These are phyloP conservation scores for Salvia miltiorrhiza DNA, from an alignment of 257 asterid genomes.

Conservation along the genomic window DNA sequence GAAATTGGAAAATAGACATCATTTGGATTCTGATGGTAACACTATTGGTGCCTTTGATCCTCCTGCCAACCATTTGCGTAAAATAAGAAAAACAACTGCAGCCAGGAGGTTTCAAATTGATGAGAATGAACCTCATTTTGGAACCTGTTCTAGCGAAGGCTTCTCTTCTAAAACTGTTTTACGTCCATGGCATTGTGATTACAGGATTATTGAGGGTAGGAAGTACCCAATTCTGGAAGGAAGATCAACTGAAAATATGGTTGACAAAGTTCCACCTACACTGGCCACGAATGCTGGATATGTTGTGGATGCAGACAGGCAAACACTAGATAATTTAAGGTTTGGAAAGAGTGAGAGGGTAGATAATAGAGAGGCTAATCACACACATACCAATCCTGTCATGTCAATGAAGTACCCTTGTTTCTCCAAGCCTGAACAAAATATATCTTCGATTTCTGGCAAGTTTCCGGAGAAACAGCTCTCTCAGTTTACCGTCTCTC, in stretches of 20 bases:
- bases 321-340: constrained; percentile 27
- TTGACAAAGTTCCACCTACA: constrained; percentile 18
- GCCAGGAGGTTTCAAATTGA: constrained; percentile 30
- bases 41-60: constrained; percentile 30
- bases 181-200: constrained; percentile 21
- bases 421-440: constrained; percentile 25
- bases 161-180: constrained; percentile 19
- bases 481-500: constrained; percentile 18
- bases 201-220: constrained; percentile 19
- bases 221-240: constrained; percentile 24
- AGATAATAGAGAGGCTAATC: constrained; percentile 23
- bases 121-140: constrained; percentile 28
- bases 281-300: constrained; percentile 22
- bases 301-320: constrained; percentile 22
- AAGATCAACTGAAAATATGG: constrained; percentile 22
- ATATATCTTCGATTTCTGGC: constrained; percentile 22
- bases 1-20: constrained; percentile 30
- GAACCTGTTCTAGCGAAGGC: constrained; percentile 21
- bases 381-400: constrained; percentile 19
- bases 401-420: constrained; percentile 28
- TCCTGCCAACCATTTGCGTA: constrained; percentile 22
- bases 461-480: constrained; percentile 32
- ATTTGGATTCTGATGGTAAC: constrained; percentile 23
- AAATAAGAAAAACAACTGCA: constrained; percentile 26
- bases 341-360: constrained; percentile 23